Evolutionary conservation across 306 rosid species (phyloP).

Genomic region (Gastrolobium villosum): DNA sequence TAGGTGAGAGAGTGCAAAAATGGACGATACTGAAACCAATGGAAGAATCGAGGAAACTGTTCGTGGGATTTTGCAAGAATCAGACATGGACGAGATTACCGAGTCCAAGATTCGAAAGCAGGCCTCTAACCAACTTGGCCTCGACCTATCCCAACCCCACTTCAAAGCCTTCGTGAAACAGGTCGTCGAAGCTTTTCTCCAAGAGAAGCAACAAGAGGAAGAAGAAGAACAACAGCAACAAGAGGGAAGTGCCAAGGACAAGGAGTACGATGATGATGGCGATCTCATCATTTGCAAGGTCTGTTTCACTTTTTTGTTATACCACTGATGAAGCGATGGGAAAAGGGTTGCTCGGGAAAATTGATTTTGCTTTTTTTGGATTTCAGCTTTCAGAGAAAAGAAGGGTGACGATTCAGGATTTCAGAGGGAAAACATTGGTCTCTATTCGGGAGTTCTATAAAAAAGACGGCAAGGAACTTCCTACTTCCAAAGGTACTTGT

Average conservation of each 20-base stretch:
- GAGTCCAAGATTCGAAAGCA: conserved; percentile 84
- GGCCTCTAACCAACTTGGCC: conserved; percentile 69
- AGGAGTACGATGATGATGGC: conserved; percentile 78
- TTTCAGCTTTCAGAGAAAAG: conserved; percentile 81
- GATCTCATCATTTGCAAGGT: conserved; percentile 89
- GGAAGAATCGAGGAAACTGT: conserved; percentile 71
- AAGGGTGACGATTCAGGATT: conserved; percentile 86
- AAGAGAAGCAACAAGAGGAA: conserved; percentile 53
- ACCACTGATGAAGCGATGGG: conserved; percentile 16
- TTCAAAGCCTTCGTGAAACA: conserved; percentile 73
- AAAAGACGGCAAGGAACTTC: conserved; percentile 85
- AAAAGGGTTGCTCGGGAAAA: not conserved
- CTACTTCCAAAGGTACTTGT: conserved; percentile 77
- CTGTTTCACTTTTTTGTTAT: not conserved
- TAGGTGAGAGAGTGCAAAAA: conserved; percentile 14
- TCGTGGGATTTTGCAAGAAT: conserved; percentile 65
- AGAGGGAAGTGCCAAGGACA: conserved; percentile 44
- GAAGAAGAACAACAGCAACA: not conserved
- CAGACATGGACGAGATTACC: conserved; percentile 83
- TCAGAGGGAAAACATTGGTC: conserved; percentile 80
- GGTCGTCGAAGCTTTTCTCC: conserved; percentile 73
- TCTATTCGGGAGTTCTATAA: conserved; percentile 77
- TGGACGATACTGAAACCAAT: conserved; percentile 73
- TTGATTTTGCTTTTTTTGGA: not conserved
- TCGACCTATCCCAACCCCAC: conserved; percentile 72